Evolutionary conservation across 2,329 filamentous ascomycete genomes (phyloP).

Genomic region (Aspergillus fumigatiaffinis): DNA sequence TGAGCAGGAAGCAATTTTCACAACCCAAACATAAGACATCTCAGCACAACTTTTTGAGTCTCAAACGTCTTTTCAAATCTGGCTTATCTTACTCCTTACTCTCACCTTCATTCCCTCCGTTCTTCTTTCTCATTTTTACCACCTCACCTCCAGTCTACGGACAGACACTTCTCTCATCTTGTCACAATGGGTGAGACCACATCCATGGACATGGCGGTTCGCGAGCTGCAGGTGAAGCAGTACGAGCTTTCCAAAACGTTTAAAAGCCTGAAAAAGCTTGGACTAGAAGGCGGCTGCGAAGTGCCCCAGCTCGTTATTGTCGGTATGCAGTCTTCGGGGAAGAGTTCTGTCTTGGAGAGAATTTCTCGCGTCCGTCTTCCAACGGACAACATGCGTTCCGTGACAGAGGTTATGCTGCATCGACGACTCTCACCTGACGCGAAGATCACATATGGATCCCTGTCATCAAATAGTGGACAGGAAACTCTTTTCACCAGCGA

Average conservation of each 20-base stretch:
- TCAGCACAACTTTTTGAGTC: too few relatives aligned
- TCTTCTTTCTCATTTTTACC: too few relatives aligned
- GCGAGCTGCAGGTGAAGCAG: constrained; percentile 38
- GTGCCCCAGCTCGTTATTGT: constrained; percentile 62
- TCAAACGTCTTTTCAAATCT: too few relatives aligned
- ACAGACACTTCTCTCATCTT: background rate
- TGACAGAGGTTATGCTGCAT: constrained; percentile 57
- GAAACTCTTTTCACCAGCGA: constrained; percentile 5
- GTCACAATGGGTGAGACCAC: background rate
- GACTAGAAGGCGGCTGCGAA: constrained; percentile 47
- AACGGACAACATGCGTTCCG: constrained; percentile 57
- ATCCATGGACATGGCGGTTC: background rate
- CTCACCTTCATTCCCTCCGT: too few relatives aligned
- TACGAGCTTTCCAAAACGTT: constrained; percentile 56
- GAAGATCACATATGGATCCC: constrained; percentile 35
- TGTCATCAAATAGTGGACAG: constrained; percentile 18
- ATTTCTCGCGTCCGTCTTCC: constrained; percentile 61
- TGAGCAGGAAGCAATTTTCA: too few relatives aligned
- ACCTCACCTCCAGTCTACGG: too few relatives aligned
- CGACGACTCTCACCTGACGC: constrained; percentile 12
- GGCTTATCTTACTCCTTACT: too few relatives aligned
- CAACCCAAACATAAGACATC: too few relatives aligned
- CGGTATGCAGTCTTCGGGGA: constrained; percentile 62
- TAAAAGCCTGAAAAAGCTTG: constrained; percentile 52
- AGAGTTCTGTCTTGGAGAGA: constrained; percentile 59